Conservation (phyloP, 345 rosid species). For the Syzygium aqueum region DNA sequence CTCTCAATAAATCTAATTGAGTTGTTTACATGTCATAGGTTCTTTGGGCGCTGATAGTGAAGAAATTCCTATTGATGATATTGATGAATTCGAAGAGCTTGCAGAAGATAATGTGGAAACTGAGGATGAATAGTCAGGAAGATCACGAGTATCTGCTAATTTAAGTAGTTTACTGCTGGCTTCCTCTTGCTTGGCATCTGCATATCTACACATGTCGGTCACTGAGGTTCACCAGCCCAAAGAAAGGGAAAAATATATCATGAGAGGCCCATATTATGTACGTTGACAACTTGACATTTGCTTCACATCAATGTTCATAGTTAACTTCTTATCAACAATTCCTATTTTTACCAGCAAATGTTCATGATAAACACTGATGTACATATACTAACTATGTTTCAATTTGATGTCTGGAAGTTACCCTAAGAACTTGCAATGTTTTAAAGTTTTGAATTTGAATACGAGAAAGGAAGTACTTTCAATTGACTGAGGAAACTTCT, state of each 20-base stretch:
- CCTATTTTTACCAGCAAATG: not conserved
- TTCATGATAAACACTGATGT: not conserved
- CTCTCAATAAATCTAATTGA: not conserved
- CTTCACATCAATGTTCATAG: not conserved
- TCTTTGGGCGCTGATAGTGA: constrained; percentile 26
- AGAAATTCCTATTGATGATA: constrained; percentile 72
- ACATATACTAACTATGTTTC: not conserved
- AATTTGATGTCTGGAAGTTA: not conserved
- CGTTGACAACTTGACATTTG: not conserved
- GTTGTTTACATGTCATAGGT: constrained; percentile 15
- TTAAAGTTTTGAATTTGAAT: not conserved
- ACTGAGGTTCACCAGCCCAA: not conserved
- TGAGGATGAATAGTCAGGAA: constrained; percentile 9
- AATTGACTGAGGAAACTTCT: not conserved
- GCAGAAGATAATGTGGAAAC: constrained; percentile 20
- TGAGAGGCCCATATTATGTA: not conserved
- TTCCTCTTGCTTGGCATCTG: not conserved
- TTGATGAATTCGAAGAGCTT: constrained; percentile 56
- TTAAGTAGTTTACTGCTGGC: not conserved
- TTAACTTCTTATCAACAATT: not conserved
- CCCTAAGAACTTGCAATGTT: not conserved
- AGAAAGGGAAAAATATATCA: not conserved
- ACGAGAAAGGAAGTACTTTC: not conserved
- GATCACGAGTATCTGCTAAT: not conserved
- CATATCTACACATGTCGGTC: not conserved